Base-by-base conservation (phyloP, 768 basidiomycete species). In the Phanerodontia chrysosporium region DNA sequence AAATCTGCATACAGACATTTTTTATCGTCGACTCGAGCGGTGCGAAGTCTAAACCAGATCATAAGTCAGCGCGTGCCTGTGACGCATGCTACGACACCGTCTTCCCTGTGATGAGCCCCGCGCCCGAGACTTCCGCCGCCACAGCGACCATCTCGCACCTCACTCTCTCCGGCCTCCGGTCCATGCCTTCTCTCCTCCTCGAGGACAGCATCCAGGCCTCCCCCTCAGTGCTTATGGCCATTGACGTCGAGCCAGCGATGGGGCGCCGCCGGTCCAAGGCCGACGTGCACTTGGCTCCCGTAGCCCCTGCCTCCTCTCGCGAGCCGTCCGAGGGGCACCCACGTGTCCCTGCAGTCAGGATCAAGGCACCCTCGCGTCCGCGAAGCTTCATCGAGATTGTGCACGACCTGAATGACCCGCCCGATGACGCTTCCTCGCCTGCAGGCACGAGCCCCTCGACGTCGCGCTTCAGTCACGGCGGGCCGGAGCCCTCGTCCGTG, bases 81-180 rank as follows among this genome's bases (percentile, higher is more conserved):
- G 86, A 91, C 57, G 81, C 87, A 1, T 96, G 94, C 72, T 96
- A 87, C 66, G 89, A 92, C 62, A 82, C 87, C 13, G 88, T 95
- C 18, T 96, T 96, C 64, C 92, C 92, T 0, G 57, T 89, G 2
- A 66, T 87, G 46, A 64, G 67, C 58, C 25, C 55, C 2, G 32
- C 21, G 16, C 49, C 54, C 22, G 51, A 55, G n/a, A 45, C 58
- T 0, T 13, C 59, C 2, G 51, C 60, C 35, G 45, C 62, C 3
- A 58, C 62, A 6, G 66, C 64, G 6, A 67, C 69, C 12, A 65
- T 63, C 64, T 78, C 82, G 0, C 76, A 80, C 48, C 72, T 79
- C 5, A 81, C 84, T 0, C 68, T 86, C 14, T 79, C 79, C 4
- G 77, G 77, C 48, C 73, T 85, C 46, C 80, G 83, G 18, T 83